Base-by-base conservation (phyloP, 2,329 filamentous ascomycete genomes). In the Pestalotiopsis sp. region DNA sequence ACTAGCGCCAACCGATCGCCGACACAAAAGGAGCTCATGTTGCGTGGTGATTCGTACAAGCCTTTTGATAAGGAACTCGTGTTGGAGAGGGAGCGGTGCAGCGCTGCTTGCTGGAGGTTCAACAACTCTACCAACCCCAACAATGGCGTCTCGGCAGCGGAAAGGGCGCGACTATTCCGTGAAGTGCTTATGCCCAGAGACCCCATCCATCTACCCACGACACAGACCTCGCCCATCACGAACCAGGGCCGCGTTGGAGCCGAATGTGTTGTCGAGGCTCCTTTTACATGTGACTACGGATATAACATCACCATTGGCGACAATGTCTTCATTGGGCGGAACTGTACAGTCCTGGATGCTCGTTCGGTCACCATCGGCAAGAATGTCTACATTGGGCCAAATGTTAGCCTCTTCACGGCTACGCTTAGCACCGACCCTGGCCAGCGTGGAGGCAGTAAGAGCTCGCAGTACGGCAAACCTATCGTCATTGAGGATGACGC, bases 261-360 rank as follows among this genome's bases (percentile, higher is more conserved):
- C 17, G 89, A 91, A 67, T 91, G 93, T 4, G 85, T 91, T 57
- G 92, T 99, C 31, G 94, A 97, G 75, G 90, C 93, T 2, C 95
- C 95, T 0, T 98, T 99, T 79, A 91, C 87, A 61, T 98, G 95
- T 78, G 94, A 98, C 76, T 98, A 98, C 76, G 96, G 96, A 0
- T 98, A 97, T 82, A 98, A 99, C 79, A 92, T 98, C 74, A 88
- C 88, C 62, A 92, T 99, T 73, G 95, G 93, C 13, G 91, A 95
- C 73, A 91, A 96, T 72, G 93, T 97, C 2, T 88, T 91, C 67
- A 92, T 99, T 73, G 93, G 92, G 20, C 88, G 93, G 67, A 92
- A 93, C 75, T 98, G 95, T 80, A 91, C 90, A 31, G 91, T 98
- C 76, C 89, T 95, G 68, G 96, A 99, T 78, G 91, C 94, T n/a